These are phyloP conservation scores for Gossypium lobatum DNA, from an alignment of 441 rosid species.

Conservation along the genomic window DNA sequence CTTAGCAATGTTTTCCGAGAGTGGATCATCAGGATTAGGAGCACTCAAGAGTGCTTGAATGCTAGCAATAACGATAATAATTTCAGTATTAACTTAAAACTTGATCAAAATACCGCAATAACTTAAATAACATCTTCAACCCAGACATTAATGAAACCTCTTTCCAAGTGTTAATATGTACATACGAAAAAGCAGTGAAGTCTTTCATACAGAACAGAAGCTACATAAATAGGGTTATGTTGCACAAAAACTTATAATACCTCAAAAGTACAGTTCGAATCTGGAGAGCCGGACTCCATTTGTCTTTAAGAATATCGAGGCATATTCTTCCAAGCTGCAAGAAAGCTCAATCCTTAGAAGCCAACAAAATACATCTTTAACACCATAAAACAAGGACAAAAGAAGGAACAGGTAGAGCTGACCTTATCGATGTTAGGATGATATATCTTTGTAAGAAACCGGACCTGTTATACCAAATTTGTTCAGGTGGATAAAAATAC, in stretches of 20 bases:
- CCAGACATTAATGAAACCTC: background rate
- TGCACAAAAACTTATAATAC: conserved; percentile 26
- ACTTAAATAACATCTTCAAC: background rate
- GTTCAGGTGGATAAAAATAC: background rate
- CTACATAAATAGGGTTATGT: too few relatives aligned
- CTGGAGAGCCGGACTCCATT: conserved; percentile 99
- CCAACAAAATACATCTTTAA: background rate
- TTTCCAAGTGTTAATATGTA: too few relatives aligned
- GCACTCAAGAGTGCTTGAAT: conserved; percentile 98
- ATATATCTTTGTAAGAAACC: conserved; percentile 93
- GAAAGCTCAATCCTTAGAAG: conserved; percentile 10
- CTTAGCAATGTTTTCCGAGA: conserved; percentile 96
- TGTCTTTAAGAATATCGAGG: conserved; percentile 96
- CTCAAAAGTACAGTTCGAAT: conserved; percentile 95
- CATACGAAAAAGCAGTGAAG: too few relatives aligned
- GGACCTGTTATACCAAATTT: conserved; percentile 51
- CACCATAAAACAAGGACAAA: background rate
- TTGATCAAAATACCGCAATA: background rate
- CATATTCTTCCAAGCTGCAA: conserved; percentile 93
- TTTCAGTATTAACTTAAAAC: background rate
- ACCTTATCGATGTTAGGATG: conserved; percentile 89
- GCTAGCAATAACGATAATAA: conserved; percentile 25
- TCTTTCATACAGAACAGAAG: too few relatives aligned
- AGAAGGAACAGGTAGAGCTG: conserved; percentile 11
- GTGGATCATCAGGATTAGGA: conserved; percentile 99